Conservation (phyloP, 2,329 filamentous ascomycete genomes). For the Verruconis gallopava region DNA sequence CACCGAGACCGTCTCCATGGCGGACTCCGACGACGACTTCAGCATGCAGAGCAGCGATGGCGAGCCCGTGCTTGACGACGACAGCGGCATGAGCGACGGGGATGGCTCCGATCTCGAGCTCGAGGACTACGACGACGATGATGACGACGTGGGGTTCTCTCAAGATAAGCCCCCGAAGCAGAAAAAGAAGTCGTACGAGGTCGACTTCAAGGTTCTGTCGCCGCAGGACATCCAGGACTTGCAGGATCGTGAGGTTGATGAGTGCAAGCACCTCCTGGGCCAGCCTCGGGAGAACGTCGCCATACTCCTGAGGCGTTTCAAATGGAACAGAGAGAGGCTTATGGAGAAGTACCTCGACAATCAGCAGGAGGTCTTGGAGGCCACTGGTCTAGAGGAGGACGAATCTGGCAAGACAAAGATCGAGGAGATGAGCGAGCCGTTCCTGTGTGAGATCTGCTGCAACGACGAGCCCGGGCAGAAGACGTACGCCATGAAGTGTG, state of each 20-base stretch:
- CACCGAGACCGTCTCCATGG: conserved; percentile 34
- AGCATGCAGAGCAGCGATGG: conserved; percentile 70
- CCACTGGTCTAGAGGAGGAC: conserved; percentile 63
- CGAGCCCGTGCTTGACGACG: conserved; percentile 60
- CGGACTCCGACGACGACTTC: conserved; percentile 95
- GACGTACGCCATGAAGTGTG: conserved; percentile 90
- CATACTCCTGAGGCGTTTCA: conserved; percentile 75
- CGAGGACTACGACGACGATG: conserved; percentile 43
- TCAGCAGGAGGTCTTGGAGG: conserved; percentile 65
- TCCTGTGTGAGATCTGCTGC: conserved; percentile 91
- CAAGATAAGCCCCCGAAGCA: conserved; percentile 62
- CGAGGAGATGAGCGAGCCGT: conserved; percentile 48
- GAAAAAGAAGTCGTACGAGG: conserved; percentile 63
- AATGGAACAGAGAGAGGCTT: conserved; percentile 93
- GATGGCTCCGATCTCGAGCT: conserved; percentile 35
- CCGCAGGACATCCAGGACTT: conserved; percentile 72
- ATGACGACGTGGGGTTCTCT: conserved; percentile 47
- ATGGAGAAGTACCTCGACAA: conserved; percentile 96
- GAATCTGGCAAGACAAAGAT: conserved; percentile 30
- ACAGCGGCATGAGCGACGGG: conserved; percentile 51
- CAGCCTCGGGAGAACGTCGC: conserved; percentile 81
- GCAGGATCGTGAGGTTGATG: conserved; percentile 74
- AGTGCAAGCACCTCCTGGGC: conserved; percentile 84
- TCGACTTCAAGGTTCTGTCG: conserved; percentile 69
- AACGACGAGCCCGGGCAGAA: conserved; percentile 67